phyloP scores from a whole-genome alignment of 208 protist species.

The Naegleria lovaniensis region DNA sequence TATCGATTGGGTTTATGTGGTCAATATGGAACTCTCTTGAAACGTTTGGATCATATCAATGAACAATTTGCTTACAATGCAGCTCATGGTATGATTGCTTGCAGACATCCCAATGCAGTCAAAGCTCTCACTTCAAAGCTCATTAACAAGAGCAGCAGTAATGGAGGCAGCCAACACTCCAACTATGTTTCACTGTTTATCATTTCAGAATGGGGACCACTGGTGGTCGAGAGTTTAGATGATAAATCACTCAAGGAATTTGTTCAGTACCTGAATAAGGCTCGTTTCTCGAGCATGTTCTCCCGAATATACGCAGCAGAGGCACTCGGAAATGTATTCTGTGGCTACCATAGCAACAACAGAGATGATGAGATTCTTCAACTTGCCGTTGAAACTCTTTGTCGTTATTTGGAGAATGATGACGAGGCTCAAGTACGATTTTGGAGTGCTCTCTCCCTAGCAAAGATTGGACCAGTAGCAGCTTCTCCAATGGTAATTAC shows the following conservation, averaged over 20 bases:
- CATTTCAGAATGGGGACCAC: not conserved
- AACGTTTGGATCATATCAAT: not conserved
- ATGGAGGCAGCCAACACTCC: not conserved
- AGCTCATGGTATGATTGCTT: not conserved
- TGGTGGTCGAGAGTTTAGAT: not conserved
- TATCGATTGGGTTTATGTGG: not conserved
- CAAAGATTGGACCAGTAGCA: not conserved
- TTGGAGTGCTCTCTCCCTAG: not conserved
- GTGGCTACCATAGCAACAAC: not conserved
- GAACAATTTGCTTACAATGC: not conserved
- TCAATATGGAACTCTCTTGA: not conserved
- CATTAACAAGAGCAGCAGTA: not conserved
- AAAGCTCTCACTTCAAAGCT: not conserved
- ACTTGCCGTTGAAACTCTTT: not conserved
- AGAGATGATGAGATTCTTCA: not conserved
- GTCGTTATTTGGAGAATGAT: not conserved
- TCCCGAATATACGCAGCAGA: not conserved
- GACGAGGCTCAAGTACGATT: not conserved
- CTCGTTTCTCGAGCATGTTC: not conserved
- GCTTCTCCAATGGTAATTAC: not conserved
- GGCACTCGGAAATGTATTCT: not conserved
- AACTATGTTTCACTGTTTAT: not conserved
- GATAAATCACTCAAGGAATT: not conserved
- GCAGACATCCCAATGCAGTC: not conserved
- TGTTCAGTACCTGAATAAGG: not conserved